These are phyloP conservation scores for Chrysoporthe austroafricana DNA, from an alignment of 2,329 filamentous ascomycete species.

Conservation along the genomic window DNA sequence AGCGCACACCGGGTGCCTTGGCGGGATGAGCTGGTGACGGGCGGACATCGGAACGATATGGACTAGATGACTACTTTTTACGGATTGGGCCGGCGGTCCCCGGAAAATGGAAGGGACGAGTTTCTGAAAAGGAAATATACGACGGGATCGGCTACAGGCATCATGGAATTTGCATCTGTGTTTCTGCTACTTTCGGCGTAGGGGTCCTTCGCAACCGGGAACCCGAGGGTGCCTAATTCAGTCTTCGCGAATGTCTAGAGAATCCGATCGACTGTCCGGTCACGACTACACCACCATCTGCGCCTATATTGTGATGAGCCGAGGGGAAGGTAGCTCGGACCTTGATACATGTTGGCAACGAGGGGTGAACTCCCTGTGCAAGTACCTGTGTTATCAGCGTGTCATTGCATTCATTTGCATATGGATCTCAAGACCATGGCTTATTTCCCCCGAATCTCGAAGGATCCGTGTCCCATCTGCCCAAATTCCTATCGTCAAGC, in stretches of 20 bases:
- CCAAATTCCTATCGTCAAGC: neutral
- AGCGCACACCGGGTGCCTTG: slow-evolving; percentile 20
- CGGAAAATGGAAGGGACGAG: slow-evolving; percentile 25
- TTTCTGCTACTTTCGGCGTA: slow-evolving; percentile 28
- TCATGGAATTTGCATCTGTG: slow-evolving; percentile 27
- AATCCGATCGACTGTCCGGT: slow-evolving; percentile 29
- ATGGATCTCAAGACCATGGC: neutral
- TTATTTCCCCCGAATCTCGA: neutral
- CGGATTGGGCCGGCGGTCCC: slow-evolving; percentile 15
- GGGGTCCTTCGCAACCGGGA: slow-evolving; percentile 23
- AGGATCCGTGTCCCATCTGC: neutral
- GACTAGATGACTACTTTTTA: slow-evolving; percentile 23
- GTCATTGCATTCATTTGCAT: neutral
- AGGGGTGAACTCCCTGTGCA: too few species aligned
- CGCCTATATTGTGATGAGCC: neutral
- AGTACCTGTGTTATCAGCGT: neutral
- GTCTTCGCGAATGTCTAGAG: slow-evolving; percentile 29
- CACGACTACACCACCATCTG: neutral
- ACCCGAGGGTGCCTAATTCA: slow-evolving; percentile 27
- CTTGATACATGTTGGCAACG: neutral
- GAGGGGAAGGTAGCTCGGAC: neutral
- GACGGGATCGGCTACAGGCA: slow-evolving; percentile 24
- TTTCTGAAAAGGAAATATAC: slow-evolving; percentile 17
- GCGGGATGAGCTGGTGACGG: slow-evolving; percentile 26
- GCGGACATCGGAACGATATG: slow-evolving; percentile 22